Evolutionary conservation across 1,284 basidiomycete species (phyloP).

Genomic region (Schizophyllum amplum): DNA sequence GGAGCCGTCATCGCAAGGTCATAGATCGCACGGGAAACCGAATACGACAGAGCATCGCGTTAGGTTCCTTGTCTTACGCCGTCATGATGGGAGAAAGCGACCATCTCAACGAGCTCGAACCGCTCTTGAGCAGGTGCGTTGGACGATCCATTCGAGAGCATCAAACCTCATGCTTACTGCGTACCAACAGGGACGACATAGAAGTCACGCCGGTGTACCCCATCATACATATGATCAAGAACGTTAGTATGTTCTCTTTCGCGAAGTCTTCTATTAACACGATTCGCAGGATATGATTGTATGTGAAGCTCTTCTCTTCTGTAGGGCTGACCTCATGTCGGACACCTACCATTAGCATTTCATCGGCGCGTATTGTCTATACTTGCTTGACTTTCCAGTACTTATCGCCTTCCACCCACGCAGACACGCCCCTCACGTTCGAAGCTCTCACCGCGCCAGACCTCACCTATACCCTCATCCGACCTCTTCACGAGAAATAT

Average conservation of each 20-base stretch:
- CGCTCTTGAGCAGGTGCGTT: slow-evolving; percentile 11
- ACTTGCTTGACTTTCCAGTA: not conserved
- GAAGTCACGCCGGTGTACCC: slow-evolving; percentile 59
- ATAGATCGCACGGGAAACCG: too few species aligned
- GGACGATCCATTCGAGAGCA: too few species aligned
- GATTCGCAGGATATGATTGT: slow-evolving; percentile 38
- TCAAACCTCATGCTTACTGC: slow-evolving; percentile 1
- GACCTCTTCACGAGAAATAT: slow-evolving; percentile 70
- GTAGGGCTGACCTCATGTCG: slow-evolving; percentile 1
- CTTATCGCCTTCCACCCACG: slow-evolving; percentile 7
- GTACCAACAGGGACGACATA: slow-evolving; percentile 29
- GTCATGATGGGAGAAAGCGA: not conserved
- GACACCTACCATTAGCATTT: slow-evolving; percentile 36
- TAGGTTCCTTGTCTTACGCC: not conserved
- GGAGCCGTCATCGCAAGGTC: not conserved
- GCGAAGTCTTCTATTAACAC: slow-evolving; percentile 6
- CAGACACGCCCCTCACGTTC: slow-evolving; percentile 71
- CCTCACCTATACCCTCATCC: slow-evolving; percentile 79
- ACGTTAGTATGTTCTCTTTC: slow-evolving; percentile 30
- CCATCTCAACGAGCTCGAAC: slow-evolving; percentile 6
- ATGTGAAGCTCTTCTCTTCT: slow-evolving; percentile 31
- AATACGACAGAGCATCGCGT: not conserved
- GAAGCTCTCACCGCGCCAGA: slow-evolving; percentile 77
- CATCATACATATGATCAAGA: slow-evolving; percentile 62
- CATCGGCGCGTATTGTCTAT: slow-evolving; percentile 38